Evolutionary conservation across 805 yeast genomes (phyloP), one percentile per base, ranked within the genome.

Genomic region (Yarrowia sp.): DNA sequence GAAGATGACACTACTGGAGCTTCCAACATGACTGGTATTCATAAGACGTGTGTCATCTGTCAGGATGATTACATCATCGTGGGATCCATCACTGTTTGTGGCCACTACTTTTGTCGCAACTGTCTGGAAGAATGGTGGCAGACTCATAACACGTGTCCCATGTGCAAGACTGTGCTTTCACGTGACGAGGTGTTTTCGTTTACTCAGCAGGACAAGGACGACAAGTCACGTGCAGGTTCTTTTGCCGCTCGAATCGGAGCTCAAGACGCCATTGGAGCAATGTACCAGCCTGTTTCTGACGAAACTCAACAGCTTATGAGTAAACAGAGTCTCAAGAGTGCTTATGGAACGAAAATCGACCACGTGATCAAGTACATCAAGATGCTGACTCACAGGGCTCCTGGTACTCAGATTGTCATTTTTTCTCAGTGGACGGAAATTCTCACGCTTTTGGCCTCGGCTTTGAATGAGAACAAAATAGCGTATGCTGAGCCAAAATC

Each of bases 371-470:
- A 86, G 69, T 91, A 90, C 66, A 82, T 89, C 5, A 73, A 85
- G 62, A 88, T 86, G 78, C 76, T 93, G 61, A 83, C 84, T 61
- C 72, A 79, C 3, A 75, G 79, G 24, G 87, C 88, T 30, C 82
- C 83, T 0, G 75, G 78, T 0, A 90, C 87, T 4, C 98, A 95
- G 74, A 87, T 93, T 46, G 87, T 95, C 12, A 76, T 95, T 0
- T 95, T 90, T 72, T 91, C 98, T 19, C 98, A 92, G 73, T 93
- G 96, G 92, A 81, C 85, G 24, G 90, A 85, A 36, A 83, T 92
- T 74, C 75, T 95, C 43, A 81, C 80, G 41, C 80, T 90, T 21
- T 73, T 95, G 30, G 85, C 87, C 0, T 78, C 81, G 28, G 92
- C 97, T 0, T 78, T 93, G 66, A 79, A 77, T 21, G 79, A 81